Base-by-base conservation (phyloP, 108 stramenopile species). In the Thalassiosira profunda region DNA sequence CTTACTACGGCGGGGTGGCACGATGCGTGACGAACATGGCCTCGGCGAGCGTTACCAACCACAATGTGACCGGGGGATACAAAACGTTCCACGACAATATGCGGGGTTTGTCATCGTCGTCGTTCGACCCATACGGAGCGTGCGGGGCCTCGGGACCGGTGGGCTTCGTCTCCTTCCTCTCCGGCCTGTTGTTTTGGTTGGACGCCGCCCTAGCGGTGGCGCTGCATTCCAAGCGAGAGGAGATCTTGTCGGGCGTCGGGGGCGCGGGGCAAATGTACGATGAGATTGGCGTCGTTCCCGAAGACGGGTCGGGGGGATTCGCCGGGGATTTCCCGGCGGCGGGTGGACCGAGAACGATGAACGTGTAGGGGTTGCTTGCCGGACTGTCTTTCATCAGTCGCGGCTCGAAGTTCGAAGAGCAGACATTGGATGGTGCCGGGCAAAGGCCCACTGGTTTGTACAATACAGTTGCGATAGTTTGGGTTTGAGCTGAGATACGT, bases 131-230 rank as follows among this genome's bases (percentile, higher is more conserved):
- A 2, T 54, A 54, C 18, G 53, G 53, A 34, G 23, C 49, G 6
- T 63, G 62, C 23, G 62, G 62, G 2, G 44, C 62, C 0, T 63
- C 42, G 12, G 62, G 62, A 48, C 62, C 62, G 15, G 62, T 63
- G 26, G 24, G 44, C n/a, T 34, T 63, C 36, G 62, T 63, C 3
- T 63, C 62, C 11, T 63, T 63, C 38, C 12, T 63, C 34, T 63
- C 62, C 14, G 42, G 42, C 4, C 35, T 63, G 24, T 36, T 63
- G 18, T 63, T 34, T 14, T 63, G 62, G 62, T 15, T 63, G 62
- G 35, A 63, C 44, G 35, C 49, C 14, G 42, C 62, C 11, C 23
- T 63, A 20, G 62, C 62, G 20, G 29, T 63, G 6, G 24, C 44
- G 21, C 21, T 63, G 8, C 49, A 63, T 34, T 35, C 44, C 2